Base-by-base conservation (phyloP, 1,284 basidiomycete species). In the Melanopsichium pennsylvanicum region DNA sequence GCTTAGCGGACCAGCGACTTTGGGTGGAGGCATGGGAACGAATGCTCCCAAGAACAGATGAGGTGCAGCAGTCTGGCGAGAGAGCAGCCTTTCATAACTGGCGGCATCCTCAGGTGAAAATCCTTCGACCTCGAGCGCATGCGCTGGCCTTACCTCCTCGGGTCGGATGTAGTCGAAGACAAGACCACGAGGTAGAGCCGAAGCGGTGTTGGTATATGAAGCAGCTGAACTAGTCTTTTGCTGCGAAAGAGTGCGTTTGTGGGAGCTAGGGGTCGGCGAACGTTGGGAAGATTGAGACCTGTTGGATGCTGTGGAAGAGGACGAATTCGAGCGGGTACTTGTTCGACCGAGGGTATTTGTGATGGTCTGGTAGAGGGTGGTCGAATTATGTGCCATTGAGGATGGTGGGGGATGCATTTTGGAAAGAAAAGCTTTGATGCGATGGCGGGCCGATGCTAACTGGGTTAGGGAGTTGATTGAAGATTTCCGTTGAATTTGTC, bases 21-120 rank as follows among this genome's bases (percentile, higher is more conserved):
- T 79, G 9, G 75, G 75, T 7, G 60, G 69, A 2, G 75, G 67
- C 39, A 67, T 16, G 22, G 70, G 61, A 4, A 78, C 42, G 32
- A 75, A 80, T 3, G 73, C 73, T 18, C 79, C 79, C 0, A 79
- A 31, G 36, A 78, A 77, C 16, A 80, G 67, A 40, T 80, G 73
- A 0, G 78, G 76, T 9, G 79, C 79, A 9, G 56, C 48, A 1
- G 63, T 66, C 33, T 78, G 72, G 4, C 79, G 72, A 9, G 40
- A 60, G n/a, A 68, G 38, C 16, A 76, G 45, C 32, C 62, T 64
- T 16, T 78, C 73, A 34, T 71, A 59, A 40, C 60, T 55, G 23
- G 72, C 74, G 12, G 69, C 63, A 42, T 79, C 76, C 37, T 78
- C 79, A 7, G 61, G 66, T 9, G 66, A 63, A 25, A 61, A 74